These are phyloP conservation scores for Linderina pennispora DNA, from an alignment of 192 early-diverging fungal genomes.

Conservation along the genomic window DNA sequence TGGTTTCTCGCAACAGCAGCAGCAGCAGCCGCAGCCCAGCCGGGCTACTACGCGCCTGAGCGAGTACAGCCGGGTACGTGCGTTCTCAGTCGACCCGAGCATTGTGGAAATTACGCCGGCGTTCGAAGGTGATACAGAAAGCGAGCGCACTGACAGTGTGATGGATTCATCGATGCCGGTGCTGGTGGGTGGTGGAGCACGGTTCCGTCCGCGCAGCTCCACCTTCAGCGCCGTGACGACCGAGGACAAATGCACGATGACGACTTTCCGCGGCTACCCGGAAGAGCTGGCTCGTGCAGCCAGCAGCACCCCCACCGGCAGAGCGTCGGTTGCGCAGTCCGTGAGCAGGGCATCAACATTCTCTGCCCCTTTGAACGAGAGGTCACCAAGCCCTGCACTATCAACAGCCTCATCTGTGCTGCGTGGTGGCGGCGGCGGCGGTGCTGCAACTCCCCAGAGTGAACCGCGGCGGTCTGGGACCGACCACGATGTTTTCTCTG, in stretches of 20 bases:
- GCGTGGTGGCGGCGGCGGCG: slow-evolving; percentile 29
- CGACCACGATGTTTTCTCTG: slow-evolving; percentile 17
- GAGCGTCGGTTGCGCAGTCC: slow-evolving; percentile 1
- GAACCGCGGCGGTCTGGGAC: neutral
- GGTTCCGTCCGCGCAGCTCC: slow-evolving; percentile 22
- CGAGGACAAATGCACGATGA: slow-evolving; percentile 43
- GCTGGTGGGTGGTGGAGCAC: slow-evolving; percentile 31
- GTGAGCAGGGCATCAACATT: slow-evolving; percentile 2
- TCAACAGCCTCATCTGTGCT: too few species aligned
- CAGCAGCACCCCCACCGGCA: too few species aligned
- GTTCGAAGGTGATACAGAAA: slow-evolving; percentile 19
- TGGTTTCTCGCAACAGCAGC: too few species aligned
- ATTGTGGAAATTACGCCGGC: slow-evolving; percentile 37
- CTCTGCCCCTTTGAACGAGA: slow-evolving; percentile 2
- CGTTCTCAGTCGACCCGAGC: slow-evolving; percentile 23
- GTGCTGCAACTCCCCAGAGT: too few species aligned
- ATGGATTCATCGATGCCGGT: slow-evolving; percentile 17
- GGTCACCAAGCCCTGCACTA: slow-evolving; percentile 9
- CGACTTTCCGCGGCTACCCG: slow-evolving; percentile 38
- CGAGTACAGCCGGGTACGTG: slow-evolving; percentile 24
- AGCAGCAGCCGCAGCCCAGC: too few species aligned
- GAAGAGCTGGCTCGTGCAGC: slow-evolving; percentile 9
- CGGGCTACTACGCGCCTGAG: slow-evolving; percentile 30
- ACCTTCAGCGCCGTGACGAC: slow-evolving; percentile 31
- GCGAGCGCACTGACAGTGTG: slow-evolving; percentile 15